Conservation (phyloP, 257 asterid species). For the Salvia splendens region DNA sequence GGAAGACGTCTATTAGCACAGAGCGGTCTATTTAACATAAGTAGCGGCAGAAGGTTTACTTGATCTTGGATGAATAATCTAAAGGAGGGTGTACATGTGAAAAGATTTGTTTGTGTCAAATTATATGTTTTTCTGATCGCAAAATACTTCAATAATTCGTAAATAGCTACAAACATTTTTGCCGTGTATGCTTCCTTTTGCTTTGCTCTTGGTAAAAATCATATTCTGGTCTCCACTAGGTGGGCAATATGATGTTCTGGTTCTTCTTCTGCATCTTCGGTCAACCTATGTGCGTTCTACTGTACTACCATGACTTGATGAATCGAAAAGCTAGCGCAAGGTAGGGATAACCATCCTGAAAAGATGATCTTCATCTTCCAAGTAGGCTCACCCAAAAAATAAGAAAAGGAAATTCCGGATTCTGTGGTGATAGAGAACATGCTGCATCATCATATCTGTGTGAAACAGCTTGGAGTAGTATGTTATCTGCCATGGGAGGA, state of each 20-base stretch:
- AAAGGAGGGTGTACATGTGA: too few species aligned
- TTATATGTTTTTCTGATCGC: too few species aligned
- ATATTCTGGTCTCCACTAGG: conserved; percentile 48
- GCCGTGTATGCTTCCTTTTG: not conserved
- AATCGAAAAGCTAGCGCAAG: conserved; percentile 68
- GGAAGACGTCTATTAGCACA: too few species aligned
- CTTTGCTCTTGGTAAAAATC: not conserved
- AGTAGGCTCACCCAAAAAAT: not conserved
- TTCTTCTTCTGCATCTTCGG: conserved; percentile 85
- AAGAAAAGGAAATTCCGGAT: not conserved
- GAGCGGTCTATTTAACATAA: too few species aligned
- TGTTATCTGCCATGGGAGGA: not conserved
- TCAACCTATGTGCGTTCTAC: conserved; percentile 89
- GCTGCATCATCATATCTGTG: not conserved
- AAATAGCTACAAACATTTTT: too few species aligned
- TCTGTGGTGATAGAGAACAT: not conserved
- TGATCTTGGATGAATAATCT: too few species aligned
- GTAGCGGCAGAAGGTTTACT: too few species aligned
- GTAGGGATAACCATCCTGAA: conserved; percentile 23
- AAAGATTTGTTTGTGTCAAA: too few species aligned
- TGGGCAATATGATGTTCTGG: conserved; percentile 97
- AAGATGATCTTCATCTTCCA: not conserved
- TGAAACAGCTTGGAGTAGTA: conserved; percentile 10
- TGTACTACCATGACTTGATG: conserved; percentile 93
- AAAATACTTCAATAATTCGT: too few species aligned